phyloP scores from a whole-genome alignment of 176 grass and related monocot genomes.

The Eragrostis curvula region DNA sequence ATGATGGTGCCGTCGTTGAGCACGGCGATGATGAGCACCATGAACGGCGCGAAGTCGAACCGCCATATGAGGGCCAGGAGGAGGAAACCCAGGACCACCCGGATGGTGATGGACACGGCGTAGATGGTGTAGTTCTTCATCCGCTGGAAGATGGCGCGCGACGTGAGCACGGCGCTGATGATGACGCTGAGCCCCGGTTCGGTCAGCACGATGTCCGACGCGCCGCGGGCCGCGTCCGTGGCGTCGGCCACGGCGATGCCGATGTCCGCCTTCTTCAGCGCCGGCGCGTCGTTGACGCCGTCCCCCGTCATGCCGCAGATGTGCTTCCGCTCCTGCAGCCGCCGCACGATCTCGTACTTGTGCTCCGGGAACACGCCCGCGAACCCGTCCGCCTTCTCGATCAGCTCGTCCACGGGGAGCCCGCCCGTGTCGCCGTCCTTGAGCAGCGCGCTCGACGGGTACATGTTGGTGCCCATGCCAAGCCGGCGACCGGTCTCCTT shows the following conservation, averaged over 20 bases:
- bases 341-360: conserved; percentile 92
- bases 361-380: conserved; percentile 95
- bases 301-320: conserved; percentile 92
- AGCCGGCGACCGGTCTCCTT: conserved; percentile 84
- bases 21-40: conserved; percentile 94
- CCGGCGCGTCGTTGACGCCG: conserved; percentile 89
- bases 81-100: conserved; percentile 79
- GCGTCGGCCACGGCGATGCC: conserved; percentile 88
- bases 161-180: conserved; percentile 73
- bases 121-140: conserved; percentile 99
- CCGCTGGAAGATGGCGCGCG: conserved; percentile 84
- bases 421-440: conserved; percentile 51
- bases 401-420: conserved; percentile 68
- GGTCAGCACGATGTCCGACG: conserved; percentile 89
- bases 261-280: conserved; percentile 94
- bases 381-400: conserved; percentile 89
- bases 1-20: conserved; percentile 97
- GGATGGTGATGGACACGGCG: conserved; percentile 90
- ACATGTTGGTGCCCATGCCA: conserved; percentile 93
- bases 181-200: conserved; percentile 87
- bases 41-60: conserved; percentile 86
- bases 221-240: conserved; percentile 73
- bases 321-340: conserved; percentile 79
- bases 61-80: conserved; percentile 83
- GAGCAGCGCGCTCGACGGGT: conserved; percentile 75